These are phyloP conservation scores for Cyberlindnera suaveolens DNA, from an alignment of 805 yeast species.

Conservation along the genomic window DNA sequence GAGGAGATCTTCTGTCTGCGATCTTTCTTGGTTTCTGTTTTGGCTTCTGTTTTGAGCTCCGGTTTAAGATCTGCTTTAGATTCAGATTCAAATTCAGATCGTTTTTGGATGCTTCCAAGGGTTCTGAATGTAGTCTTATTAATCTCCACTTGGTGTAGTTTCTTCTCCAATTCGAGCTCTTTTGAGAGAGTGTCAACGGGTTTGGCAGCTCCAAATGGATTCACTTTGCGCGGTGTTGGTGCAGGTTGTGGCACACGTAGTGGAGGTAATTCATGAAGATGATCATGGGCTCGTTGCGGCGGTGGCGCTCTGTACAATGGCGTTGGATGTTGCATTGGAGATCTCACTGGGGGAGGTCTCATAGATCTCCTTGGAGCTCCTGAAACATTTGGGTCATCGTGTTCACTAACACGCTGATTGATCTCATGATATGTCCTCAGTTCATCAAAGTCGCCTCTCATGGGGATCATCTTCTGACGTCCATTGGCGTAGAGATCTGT, in stretches of 20 bases:
- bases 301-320: constrained; percentile 1
- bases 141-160: constrained; percentile 34
- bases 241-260: constrained; percentile 14
- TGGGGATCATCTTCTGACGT: constrained; percentile 23
- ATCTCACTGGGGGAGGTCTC: not conserved
- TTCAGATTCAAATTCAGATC: not conserved
- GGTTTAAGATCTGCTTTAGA: not conserved
- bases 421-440: constrained; percentile 19
- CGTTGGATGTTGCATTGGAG: not conserved
- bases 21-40: not conserved
- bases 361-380: constrained; percentile 3
- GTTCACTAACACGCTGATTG: constrained; percentile 16
- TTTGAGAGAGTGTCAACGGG: constrained; percentile 75
- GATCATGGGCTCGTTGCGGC: constrained; percentile 2
- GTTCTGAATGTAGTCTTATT: constrained; percentile 36
- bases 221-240: constrained; percentile 35
- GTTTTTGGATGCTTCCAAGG: constrained; percentile 12
- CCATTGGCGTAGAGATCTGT: constrained; percentile 44
- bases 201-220: constrained; percentile 81
- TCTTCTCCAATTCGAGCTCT: constrained; percentile 55
- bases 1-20: not conserved
- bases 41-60: not conserved
- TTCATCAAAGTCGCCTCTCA: constrained; percentile 22
- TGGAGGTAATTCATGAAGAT: constrained; percentile 12
- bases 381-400: constrained; percentile 17